Percentiles rank a stretch among this genome's conserved stretches.
phyloP scores from a whole-genome alignment of 208 protist genomes.

The Acanthamoeba triangularis region DNA sequence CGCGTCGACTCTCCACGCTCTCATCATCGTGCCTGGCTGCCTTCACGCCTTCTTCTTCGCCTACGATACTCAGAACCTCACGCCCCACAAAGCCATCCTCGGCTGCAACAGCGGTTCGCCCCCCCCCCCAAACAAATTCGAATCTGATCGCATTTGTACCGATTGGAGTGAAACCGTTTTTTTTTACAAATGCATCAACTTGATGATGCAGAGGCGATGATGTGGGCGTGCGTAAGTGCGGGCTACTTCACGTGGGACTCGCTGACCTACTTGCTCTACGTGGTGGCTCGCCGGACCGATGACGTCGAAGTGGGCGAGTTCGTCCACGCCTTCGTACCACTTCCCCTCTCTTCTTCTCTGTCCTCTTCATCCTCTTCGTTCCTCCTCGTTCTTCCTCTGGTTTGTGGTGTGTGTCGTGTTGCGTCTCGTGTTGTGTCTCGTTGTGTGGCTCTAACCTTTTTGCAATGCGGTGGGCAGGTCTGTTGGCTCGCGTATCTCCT shows the following conservation, averaged over 20 bases:
- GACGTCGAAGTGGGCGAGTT: slow-evolving; percentile 33
- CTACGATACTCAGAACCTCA: neutral
- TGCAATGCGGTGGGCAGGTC: neutral
- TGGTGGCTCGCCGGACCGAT: slow-evolving; percentile 11
- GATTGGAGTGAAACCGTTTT: neutral
- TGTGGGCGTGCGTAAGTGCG: slow-evolving; percentile 24
- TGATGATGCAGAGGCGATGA: neutral
- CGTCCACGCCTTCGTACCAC: slow-evolving; percentile 37
- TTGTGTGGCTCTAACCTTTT: no score
- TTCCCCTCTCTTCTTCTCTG: neutral
- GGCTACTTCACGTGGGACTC: slow-evolving; percentile 67
- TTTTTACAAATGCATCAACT: neutral
- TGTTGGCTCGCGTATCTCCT: slow-evolving; percentile 36
- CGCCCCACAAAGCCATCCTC: neutral
- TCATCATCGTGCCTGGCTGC: slow-evolving; percentile 38
- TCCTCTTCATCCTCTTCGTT: neutral
- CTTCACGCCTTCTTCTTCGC: slow-evolving; percentile 20
- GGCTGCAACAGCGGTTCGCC: neutral
- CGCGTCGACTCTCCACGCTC: slow-evolving; percentile 7
- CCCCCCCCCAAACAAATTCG: no score
- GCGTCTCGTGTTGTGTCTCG: no score
- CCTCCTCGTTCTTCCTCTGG: neutral
- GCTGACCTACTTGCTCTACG: slow-evolving; percentile 43
- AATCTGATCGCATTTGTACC: neutral
- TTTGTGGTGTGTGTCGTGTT: no score